A percentile compares a stretch with the other conserved stretches of the same genome.
These are phyloP conservation scores for Rhizopogon salebrosus DNA, from an alignment of 768 basidiomycete species.

Conservation along the genomic window DNA sequence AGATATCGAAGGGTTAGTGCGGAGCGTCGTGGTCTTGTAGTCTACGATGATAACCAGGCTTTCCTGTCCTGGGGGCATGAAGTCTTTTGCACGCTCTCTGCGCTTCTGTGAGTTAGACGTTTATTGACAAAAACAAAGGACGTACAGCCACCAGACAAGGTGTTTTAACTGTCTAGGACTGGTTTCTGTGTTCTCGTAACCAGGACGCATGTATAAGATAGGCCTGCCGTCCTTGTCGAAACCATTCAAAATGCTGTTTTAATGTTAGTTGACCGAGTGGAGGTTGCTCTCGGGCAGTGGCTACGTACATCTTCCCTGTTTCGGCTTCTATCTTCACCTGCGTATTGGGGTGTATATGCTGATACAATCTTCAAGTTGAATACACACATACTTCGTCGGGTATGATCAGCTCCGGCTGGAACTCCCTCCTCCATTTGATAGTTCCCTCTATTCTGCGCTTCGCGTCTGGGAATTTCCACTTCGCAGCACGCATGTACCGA, in stretches of 20 bases:
- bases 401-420: slow-evolving; percentile 76
- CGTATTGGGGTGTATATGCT: background rate
- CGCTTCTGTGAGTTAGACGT: slow-evolving; percentile 4
- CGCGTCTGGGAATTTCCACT: slow-evolving; percentile 76
- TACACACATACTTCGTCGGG: slow-evolving; percentile 55
- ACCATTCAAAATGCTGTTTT: slow-evolving; percentile 65
- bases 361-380: slow-evolving; percentile 1
- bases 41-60: slow-evolving; percentile 81
- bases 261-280: background rate
- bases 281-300: background rate
- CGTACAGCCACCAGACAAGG: slow-evolving; percentile 83
- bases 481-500: slow-evolving; percentile 82
- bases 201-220: slow-evolving; percentile 85
- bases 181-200: slow-evolving; percentile 77
- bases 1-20: slow-evolving; percentile 80
- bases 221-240: slow-evolving; percentile 87
- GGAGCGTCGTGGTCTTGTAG: slow-evolving; percentile 76
- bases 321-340: slow-evolving; percentile 70
- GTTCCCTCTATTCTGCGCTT: slow-evolving; percentile 76
- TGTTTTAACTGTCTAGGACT: slow-evolving; percentile 77
- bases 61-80: slow-evolving; percentile 84
- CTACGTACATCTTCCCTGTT: slow-evolving; percentile 80
- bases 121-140: slow-evolving; percentile 8
- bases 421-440: slow-evolving; percentile 81
- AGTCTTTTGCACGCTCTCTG: slow-evolving; percentile 85